A percentile compares a stretch with the other conserved stretches of the same genome.
Evolutionary conservation across 345 rosid species (phyloP).

Genomic region (Aethionema arabicum): DNA sequence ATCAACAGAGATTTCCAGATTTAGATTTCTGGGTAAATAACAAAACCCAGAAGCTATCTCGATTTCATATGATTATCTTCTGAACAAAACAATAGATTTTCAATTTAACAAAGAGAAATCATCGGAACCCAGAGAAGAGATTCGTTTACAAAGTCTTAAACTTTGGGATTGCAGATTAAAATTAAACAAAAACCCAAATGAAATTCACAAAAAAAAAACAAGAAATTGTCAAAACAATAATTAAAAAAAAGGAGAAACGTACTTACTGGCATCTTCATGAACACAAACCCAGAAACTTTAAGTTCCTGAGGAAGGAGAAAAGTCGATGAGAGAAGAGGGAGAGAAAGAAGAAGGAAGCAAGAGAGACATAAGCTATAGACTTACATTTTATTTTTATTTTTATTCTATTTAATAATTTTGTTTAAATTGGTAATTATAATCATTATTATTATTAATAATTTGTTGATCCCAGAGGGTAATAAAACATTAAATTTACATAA

Average conservation of each 20-base stretch:
- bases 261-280: constrained; percentile 99
- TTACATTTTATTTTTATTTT: constrained; percentile 25
- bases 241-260: constrained; percentile 56
- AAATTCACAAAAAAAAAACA: neutral
- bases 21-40: neutral
- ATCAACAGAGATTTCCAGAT: constrained; percentile 24
- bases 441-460: constrained; percentile 25
- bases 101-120: neutral
- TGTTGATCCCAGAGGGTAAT: constrained; percentile 16
- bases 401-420: constrained; percentile 2
- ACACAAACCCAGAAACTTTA: constrained; percentile 42
- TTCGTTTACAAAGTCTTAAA: constrained; percentile 16
- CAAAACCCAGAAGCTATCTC: neutral
- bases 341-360: constrained; percentile 18
- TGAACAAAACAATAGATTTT: constrained; percentile 17
- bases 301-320: constrained; percentile 31
- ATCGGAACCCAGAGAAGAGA: constrained; percentile 10
- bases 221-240: constrained; percentile 12
- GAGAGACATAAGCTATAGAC: constrained; percentile 28
- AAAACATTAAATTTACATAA: constrained; percentile 29
- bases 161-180: constrained; percentile 7
- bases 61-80: constrained; percentile 1
- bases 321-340: constrained; percentile 40
- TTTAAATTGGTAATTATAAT: constrained; percentile 24
- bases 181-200: neutral